Evolutionary conservation across 1,284 basidiomycete genomes (phyloP), one percentile per base, ranked within the genome.

Genomic region (Naganishia albida): DNA sequence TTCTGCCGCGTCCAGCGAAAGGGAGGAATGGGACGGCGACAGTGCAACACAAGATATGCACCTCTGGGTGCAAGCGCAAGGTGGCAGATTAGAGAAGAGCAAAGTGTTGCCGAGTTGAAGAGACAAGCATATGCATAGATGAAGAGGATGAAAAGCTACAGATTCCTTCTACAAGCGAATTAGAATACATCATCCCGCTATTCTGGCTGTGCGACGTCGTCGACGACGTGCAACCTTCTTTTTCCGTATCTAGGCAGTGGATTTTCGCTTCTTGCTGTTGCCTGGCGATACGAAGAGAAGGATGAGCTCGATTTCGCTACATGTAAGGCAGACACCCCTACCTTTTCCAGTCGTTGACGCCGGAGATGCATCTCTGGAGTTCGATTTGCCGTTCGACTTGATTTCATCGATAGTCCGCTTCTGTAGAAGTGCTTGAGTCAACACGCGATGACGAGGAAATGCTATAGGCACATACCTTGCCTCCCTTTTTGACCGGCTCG

Each of bases 331-430:
- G 13, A n/a, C 7, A 18, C 7, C 20, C 54, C 26, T 52, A 53
- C 64, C 64, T 54, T 65, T 65, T 4, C 56, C 55, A 42, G 46
- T 65, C 34, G 56, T 49, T 18, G 63, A 64, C n/a, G 39, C 62
- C 20, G 67, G 67, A 23, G 67, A 66, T 3, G 51, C 64, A 40
- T 65, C 63, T 26, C 67, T 53, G 23, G 68, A 67, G 25, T 49
- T 46, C 1, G 56, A 43, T n/a, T 67, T 60, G 25, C 67, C 70
- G 15, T 69, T 69, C 42, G 74, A 71, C 69, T 80, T 80, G 57
- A 80, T 66, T 40, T 82, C 79, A 55, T 81, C 81, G 34, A 81
- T 68, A 3, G 76, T 72, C 30, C 81, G 76, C 72, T 82, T 82
- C 80, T 80, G 67, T 40, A 54, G 34, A 44, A 62, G 18, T 38